Percentiles rank a stretch among this genome's conserved stretches.
Evolutionary conservation across 352 stramenopile species (phyloP).

Genomic region (Phytophthora megakarya): DNA sequence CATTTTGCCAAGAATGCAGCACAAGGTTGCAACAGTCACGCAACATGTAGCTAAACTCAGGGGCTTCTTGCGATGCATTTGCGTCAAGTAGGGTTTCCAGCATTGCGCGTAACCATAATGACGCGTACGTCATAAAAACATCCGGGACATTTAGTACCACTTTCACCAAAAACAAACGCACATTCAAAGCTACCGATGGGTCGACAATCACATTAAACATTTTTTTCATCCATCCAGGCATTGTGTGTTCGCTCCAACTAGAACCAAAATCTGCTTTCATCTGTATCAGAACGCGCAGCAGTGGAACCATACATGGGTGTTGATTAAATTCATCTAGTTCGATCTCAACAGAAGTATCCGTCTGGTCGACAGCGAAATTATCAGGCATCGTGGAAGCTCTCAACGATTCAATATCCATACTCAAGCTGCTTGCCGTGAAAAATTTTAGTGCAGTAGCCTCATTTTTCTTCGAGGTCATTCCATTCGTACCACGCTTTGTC

Average conservation of each 20-base stretch:
- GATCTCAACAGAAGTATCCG: constrained; percentile 45
- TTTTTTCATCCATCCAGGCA: constrained; percentile 86
- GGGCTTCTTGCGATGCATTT: constrained; percentile 29
- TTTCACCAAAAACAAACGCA: constrained; percentile 75
- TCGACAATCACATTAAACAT: constrained; percentile 58
- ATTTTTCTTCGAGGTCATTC: constrained; percentile 18
- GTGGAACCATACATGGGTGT: constrained; percentile 75
- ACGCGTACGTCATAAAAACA: constrained; percentile 58
- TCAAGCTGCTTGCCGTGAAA: constrained; percentile 80
- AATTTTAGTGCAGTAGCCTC: constrained; percentile 56
- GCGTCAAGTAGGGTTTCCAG: constrained; percentile 60
- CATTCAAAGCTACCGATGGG: constrained; percentile 47
- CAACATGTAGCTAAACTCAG: constrained; percentile 80
- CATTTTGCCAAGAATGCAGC: constrained; percentile 55
- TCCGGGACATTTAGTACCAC: constrained; percentile 69
- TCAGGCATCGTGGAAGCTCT: constrained; percentile 18
- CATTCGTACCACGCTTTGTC: constrained; percentile 25
- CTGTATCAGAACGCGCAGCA: constrained; percentile 73
- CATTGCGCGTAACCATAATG: constrained; percentile 58
- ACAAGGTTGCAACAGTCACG: constrained; percentile 73
- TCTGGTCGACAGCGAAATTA: constrained; percentile 25
- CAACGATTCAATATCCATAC: constrained; percentile 41
- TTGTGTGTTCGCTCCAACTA: constrained; percentile 49
- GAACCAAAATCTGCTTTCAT: constrained; percentile 77
- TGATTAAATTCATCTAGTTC: constrained; percentile 80